Evolutionary conservation across 116 monocot genomes (phyloP), one percentile per base, ranked within the genome.

Genomic region (Zostera marina): DNA sequence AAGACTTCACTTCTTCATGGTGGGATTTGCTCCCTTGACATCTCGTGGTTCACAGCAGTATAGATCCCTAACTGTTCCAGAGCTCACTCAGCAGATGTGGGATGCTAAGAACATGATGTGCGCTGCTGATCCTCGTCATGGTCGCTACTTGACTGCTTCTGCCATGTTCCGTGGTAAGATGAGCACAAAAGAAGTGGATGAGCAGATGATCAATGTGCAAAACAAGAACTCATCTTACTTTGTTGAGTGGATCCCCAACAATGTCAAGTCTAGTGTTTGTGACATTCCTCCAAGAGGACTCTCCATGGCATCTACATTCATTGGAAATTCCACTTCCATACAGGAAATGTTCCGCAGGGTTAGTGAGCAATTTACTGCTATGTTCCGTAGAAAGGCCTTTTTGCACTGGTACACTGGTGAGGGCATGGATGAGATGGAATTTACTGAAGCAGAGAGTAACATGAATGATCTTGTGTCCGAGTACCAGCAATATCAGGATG

Each of bases 141-240:
- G 83, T 9, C 74, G 85, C n/a, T 85, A 85, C 63, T 63, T 76
- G 13, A 76, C 76, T 11, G 76, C 76, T 12, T 76, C 76, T 0
- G 76, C 76, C 6, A 71, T 76, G 76, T 76, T 76, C 76, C 70
- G 71, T 10, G 76, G 76, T 1, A 87, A 79, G 72, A 82, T 87
- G 87, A 87, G 88, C 83, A 88, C 88, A 9, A 88, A 88, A 68
- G 88, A 88, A 65, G 88, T 88, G 32, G 88, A 88, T 26, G 89
- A 89, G 71, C 89, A 90, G 76, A 84, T 90, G 84, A 68, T 82
- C 70, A 79, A 82, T 25, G 87, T 87, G 43, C 82, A 87, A 75
- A 87, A 87, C 79, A 82, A 87, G 74, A 87, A 87, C 77, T 79
- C 87, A 6, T 82, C 82, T 45, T 87, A 87, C 76, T 87, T 87